Percentiles rank a stretch among this genome's conserved stretches.
These are phyloP conservation scores for Stenocarpella maydis DNA, from an alignment of 2,329 filamentous ascomycete species.

Conservation along the genomic window DNA sequence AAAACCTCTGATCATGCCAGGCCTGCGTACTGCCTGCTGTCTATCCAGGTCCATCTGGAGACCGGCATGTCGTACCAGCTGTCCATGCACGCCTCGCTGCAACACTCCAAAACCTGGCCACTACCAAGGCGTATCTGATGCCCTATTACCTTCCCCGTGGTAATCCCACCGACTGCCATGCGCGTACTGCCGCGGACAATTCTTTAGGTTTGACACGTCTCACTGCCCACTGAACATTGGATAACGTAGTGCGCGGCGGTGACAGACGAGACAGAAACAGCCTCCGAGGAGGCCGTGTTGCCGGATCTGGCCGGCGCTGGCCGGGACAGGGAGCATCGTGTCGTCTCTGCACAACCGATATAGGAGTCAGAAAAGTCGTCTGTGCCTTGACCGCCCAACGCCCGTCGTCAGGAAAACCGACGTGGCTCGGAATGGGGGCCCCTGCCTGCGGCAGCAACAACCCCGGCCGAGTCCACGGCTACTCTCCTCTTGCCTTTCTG, in stretches of 20 bases:
- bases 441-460: background rate
- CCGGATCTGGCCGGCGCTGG: background rate
- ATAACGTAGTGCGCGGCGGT: background rate
- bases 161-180: background rate
- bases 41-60: constrained; percentile 13
- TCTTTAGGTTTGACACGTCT: constrained; percentile 30
- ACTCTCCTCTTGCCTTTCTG: constrained; percentile 12
- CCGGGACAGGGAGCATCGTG: background rate
- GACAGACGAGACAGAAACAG: background rate
- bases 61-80: constrained; percentile 31
- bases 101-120: constrained; percentile 32
- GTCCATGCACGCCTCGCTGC: constrained; percentile 29
- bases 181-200: constrained; percentile 19
- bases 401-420: background rate
- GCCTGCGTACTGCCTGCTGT: too few relatives aligned
- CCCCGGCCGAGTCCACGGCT: constrained; percentile 10
- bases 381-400: background rate
- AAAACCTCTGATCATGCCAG: background rate
- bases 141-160: constrained; percentile 31
- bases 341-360: background rate
- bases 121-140: constrained; percentile 25
- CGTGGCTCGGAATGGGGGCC: constrained; percentile 2
- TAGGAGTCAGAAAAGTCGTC: background rate
- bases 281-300: background rate
- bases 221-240: constrained; percentile 10